Evolutionary conservation across 2,329 filamentous ascomycete genomes (phyloP), one percentile per base, ranked within the genome.

Genomic region (Colletotrichum sp.): DNA sequence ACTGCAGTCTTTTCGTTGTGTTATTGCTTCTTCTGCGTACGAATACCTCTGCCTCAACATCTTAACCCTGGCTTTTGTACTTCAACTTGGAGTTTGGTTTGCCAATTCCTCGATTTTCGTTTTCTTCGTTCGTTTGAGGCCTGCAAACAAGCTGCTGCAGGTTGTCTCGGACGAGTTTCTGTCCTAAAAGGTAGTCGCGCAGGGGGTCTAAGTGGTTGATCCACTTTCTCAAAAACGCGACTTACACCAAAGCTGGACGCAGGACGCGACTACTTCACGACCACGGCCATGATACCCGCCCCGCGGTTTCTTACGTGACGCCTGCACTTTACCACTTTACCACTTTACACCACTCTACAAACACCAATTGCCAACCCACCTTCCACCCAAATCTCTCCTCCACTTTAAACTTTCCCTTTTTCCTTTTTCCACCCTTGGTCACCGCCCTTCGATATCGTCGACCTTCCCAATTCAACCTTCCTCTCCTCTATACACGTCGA

Each of bases 201-300:
- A 66, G 55, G 71, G 71, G 67, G 62, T 71, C 66, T 55, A 77
- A 77, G 75, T 71, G 75, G 66, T 75, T 70, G 75, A 71, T 75
- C 75, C 75, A 77, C 75, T 71, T 49, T 75, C 62, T 52, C 66
- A 71, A 77, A 77, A 77, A 77, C 75, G 75, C 75, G 75, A 77
- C 75, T 77, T 75, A 77, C 60, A 77, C 71, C 71, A 75, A 36
- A 39, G 28, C n/a, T 34, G 66, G 52, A 52, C 68, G 21, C 57
- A 44, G 60, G 34, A 77, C 75, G 75, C 75, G 75, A 77, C 75
- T 77, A 26, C 52, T 63, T 75, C 72, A 76, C 70, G 74, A 74
- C 74, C 66, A 77, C 75, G 71, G 72, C 66, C 75, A 77, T 77
- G 75, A 77, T 75, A 77, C 75, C 75, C 75, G 72, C 75, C 75